Percentiles rank a stretch among this genome's conserved stretches.
Evolutionary conservation across 2,329 filamentous ascomycete species (phyloP).

Genomic region (Alternaria longipes): DNA sequence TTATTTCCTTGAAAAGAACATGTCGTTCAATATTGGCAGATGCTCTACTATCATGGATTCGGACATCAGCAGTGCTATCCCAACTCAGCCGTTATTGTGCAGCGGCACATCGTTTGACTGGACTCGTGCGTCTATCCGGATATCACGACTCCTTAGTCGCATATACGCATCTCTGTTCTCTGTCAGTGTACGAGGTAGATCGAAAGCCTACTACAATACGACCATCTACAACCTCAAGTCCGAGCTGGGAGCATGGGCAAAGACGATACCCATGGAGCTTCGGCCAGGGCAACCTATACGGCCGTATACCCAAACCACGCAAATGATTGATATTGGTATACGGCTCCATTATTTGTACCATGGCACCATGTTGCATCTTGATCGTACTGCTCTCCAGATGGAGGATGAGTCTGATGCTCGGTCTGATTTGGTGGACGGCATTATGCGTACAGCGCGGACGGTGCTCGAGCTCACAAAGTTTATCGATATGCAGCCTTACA

Average conservation of each 20-base stretch:
- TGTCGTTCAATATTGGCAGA: conserved; percentile 42
- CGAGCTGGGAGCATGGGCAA: neutral
- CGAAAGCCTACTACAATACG: neutral
- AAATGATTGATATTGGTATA: neutral
- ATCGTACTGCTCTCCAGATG: neutral
- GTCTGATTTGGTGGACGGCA: neutral
- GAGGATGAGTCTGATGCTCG: neutral
- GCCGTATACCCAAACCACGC: neutral
- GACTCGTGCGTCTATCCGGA: neutral
- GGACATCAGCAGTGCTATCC: neutral
- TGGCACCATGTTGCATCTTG: neutral
- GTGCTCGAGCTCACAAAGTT: neutral
- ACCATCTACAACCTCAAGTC: neutral
- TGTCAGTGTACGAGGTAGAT: neutral
- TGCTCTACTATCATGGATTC: conserved; percentile 45
- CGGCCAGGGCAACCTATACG: neutral
- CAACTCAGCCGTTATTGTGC: conserved; percentile 31
- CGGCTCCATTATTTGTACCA: neutral
- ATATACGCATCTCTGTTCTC: conserved; percentile 1
- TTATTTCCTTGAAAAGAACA: conserved; percentile 53
- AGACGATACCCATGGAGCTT: neutral
- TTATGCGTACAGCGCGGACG: neutral
- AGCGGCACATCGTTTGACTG: conserved; percentile 3
- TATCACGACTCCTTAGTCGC: neutral
- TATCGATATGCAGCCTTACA: neutral